Evolutionary conservation across 495 filamentous ascomycete genomes (phyloP).

Genomic region (Lentithecium fluviatile): DNA sequence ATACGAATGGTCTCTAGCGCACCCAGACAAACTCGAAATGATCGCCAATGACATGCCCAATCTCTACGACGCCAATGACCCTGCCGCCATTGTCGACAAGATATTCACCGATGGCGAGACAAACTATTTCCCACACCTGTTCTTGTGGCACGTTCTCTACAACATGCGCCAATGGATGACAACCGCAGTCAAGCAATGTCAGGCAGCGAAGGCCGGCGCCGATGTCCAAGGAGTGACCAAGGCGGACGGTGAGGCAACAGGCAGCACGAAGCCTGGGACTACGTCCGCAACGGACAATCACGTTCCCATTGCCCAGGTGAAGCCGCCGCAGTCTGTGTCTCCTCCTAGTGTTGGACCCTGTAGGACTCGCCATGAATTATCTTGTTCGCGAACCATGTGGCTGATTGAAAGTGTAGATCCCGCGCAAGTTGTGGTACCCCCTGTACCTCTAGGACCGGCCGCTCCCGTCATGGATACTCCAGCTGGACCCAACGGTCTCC

Average conservation of each 20-base stretch:
- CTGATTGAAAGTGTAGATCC: background rate
- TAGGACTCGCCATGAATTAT: background rate
- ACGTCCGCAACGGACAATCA: background rate
- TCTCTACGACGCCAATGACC: constrained; percentile 5
- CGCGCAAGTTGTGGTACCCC: too few relatives aligned
- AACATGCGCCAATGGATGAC: constrained; percentile 7
- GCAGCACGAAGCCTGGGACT: background rate
- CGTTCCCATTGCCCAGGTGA: background rate
- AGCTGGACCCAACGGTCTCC: too few relatives aligned
- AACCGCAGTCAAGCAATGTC: background rate
- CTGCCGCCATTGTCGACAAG: constrained; percentile 15
- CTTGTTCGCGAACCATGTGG: background rate
- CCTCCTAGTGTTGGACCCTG: background rate
- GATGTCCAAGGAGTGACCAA: background rate
- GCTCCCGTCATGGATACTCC: too few relatives aligned
- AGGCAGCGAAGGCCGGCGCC: background rate
- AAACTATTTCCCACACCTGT: background rate
- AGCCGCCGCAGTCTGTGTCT: background rate
- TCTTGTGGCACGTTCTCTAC: constrained; percentile 24
- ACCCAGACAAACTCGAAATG: constrained; percentile 11
- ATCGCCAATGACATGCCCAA: background rate
- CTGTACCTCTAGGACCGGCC: too few relatives aligned
- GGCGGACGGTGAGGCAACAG: background rate
- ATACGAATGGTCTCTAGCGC: constrained; percentile 6
- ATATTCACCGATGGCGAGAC: constrained; percentile 18